Evolutionary conservation across 306 rosid species (phyloP).

Genomic region (Gastrolobium bilobum): DNA sequence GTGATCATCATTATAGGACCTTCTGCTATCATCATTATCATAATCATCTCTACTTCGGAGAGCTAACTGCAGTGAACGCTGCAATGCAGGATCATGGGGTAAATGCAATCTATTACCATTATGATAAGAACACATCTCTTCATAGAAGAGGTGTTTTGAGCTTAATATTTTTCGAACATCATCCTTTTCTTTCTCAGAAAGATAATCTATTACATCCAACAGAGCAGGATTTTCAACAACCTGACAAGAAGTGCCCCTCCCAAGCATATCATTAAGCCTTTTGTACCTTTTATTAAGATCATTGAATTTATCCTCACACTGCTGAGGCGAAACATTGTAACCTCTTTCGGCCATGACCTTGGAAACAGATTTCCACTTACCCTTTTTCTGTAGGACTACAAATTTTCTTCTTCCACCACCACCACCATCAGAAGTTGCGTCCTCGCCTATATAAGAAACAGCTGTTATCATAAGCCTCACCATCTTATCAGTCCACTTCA

Average conservation of each 20-base stretch:
- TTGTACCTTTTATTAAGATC: constrained; percentile 94
- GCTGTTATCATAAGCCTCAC: constrained; percentile 92
- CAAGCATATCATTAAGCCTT: constrained; percentile 87
- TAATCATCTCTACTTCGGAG: constrained; percentile 76
- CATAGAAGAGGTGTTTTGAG: constrained; percentile 91
- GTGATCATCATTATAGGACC: constrained; percentile 72
- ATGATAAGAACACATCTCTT: constrained; percentile 97
- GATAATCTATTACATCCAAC: constrained; percentile 75
- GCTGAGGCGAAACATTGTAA: constrained; percentile 90
- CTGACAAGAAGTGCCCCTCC: constrained; percentile 91
- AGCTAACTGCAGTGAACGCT: constrained; percentile 81
- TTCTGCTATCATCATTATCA: constrained; percentile 70
- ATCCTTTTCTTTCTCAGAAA: constrained; percentile 85
- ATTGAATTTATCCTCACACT: constrained; percentile 95
- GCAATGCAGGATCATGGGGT: constrained; percentile 90
- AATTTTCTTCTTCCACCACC: constrained; percentile 74
- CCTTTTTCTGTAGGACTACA: constrained; percentile 79
- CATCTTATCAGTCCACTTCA: constrained; percentile 95
- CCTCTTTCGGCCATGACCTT: constrained; percentile 96
- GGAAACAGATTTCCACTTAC: constrained; percentile 93
- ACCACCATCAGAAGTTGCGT: constrained; percentile 60
- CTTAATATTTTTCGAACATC: constrained; percentile 81
- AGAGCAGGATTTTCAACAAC: constrained; percentile 89
- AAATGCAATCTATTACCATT: constrained; percentile 86
- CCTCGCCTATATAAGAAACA: constrained; percentile 86